phyloP scores from a whole-genome alignment of 306 rosid species.

The Alnus glutinosa region DNA sequence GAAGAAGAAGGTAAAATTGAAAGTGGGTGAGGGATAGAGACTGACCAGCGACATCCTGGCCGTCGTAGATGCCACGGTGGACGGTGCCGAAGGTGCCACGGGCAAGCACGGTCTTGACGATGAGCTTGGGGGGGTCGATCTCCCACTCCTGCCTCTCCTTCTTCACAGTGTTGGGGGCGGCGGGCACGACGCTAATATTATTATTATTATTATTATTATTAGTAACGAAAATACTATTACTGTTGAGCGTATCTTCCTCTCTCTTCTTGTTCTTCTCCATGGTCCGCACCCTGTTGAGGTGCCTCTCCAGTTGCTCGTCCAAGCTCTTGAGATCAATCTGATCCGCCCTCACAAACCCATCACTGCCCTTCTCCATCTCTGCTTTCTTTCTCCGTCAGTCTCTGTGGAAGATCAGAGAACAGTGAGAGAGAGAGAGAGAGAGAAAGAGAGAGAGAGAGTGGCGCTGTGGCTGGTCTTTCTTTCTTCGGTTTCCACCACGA shows the following conservation, averaged over 20 bases:
- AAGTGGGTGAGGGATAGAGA: conserved; percentile 2
- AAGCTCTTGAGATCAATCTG: conserved; percentile 99
- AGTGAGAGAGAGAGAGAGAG: not conserved
- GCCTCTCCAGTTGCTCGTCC: conserved; percentile 94
- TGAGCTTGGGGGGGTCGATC: conserved; percentile 85
- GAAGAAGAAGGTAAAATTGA: not conserved
- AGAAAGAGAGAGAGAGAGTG: not conserved
- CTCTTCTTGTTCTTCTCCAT: conserved; percentile 71
- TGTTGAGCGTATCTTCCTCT: conserved; percentile 35
- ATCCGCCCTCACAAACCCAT: conserved; percentile 95
- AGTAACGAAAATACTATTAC: conserved; percentile 7
- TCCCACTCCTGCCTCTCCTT: conserved; percentile 87
- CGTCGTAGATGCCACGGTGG: conserved; percentile 89
- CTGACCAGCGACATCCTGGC: conserved; percentile 90
- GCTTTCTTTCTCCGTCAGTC: not conserved
- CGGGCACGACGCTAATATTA: not conserved
- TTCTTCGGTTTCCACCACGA: conserved; percentile 19
- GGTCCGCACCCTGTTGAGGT: conserved; percentile 67
- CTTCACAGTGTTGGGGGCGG: conserved; percentile 22
- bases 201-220: conserved; percentile 18
- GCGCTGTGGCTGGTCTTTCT: conserved; percentile 15
- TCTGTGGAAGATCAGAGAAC: not conserved
- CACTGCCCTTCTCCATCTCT: conserved; percentile 76
- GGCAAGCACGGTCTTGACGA: conserved; percentile 77
- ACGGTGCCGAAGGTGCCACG: conserved; percentile 95